Percentiles rank a stretch among this genome's conserved stretches.
phyloP scores from a whole-genome alignment of 768 basidiomycete genomes.

The Porphyrellus cyaneotinctus region DNA sequence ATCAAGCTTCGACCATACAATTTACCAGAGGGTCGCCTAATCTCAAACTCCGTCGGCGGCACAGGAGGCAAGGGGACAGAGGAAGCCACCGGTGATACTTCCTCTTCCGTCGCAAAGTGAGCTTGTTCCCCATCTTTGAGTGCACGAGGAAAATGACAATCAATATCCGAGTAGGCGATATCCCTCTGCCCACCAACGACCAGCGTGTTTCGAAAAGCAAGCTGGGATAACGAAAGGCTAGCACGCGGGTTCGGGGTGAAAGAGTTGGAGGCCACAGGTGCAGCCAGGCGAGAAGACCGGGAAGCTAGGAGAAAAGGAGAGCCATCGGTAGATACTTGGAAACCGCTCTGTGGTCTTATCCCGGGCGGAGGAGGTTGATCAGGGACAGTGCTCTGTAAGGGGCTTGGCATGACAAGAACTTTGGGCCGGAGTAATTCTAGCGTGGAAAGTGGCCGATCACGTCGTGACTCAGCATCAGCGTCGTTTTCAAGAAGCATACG shows the following conservation, averaged over 20 bases:
- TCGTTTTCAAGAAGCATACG: conserved; percentile 59
- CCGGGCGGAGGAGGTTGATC: conserved; percentile 32
- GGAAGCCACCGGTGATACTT: conserved; percentile 33
- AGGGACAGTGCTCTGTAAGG: conserved; percentile 53
- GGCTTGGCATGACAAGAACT: conserved; percentile 92
- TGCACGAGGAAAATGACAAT: conserved; percentile 62
- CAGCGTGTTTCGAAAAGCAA: conserved; percentile 81
- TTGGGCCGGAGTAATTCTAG: conserved; percentile 82
- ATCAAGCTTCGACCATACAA: conserved; percentile 86
- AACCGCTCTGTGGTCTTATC: conserved; percentile 48
- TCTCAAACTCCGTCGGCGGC: conserved; percentile 31
- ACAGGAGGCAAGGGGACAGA: conserved; percentile 30
- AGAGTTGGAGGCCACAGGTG: conserved; percentile 52
- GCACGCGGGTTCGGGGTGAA: conserved; percentile 76
- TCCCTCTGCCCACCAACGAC: conserved; percentile 64
- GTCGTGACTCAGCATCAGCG: conserved; percentile 28
- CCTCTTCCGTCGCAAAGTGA: conserved; percentile 41
- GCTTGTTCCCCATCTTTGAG: conserved; percentile 76
- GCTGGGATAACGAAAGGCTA: conserved; percentile 72
- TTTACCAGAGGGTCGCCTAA: conserved; percentile 67
- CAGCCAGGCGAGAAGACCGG: conserved; percentile 48
- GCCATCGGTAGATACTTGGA: conserved; percentile 62
- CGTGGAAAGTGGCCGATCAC: conserved; percentile 66
- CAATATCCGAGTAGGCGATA: conserved; percentile 57
- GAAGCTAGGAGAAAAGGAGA: conserved; percentile 69